These are phyloP conservation scores for Ceratocystis alfenasii DNA, from an alignment of 2,329 filamentous ascomycete genomes.

Conservation along the genomic window DNA sequence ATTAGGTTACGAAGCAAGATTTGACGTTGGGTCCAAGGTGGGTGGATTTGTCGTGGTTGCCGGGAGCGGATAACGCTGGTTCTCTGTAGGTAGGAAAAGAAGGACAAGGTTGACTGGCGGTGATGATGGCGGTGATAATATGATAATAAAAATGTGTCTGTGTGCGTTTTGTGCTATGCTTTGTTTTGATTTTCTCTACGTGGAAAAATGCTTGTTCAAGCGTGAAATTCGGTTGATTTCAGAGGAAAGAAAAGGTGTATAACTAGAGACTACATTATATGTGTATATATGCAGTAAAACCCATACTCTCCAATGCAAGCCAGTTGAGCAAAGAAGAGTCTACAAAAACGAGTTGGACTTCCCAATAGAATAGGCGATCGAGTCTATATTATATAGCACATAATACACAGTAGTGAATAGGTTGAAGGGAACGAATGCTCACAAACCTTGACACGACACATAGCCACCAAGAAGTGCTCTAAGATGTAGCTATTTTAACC, in stretches of 20 bases:
- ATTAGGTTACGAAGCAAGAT: slow-evolving; percentile 19
- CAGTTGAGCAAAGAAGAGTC: too few relatives aligned
- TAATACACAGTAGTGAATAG: too few relatives aligned
- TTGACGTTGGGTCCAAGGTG: slow-evolving; percentile 19
- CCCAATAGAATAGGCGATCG: too few relatives aligned
- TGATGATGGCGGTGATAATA: slow-evolving; percentile 12
- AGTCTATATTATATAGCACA: too few relatives aligned
- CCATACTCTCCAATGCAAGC: too few relatives aligned
- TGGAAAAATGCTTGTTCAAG: neutral
- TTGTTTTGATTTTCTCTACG: neutral
- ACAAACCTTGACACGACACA: neutral
- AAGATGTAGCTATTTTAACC: neutral
- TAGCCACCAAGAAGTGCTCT: neutral
- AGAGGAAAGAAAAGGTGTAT: neutral
- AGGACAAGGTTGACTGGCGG: neutral
- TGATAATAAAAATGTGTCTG: neutral
- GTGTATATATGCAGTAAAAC: too few relatives aligned
- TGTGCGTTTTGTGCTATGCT: neutral
- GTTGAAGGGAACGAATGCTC: neutral
- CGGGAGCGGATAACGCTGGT: slow-evolving; percentile 19
- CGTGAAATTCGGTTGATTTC: neutral
- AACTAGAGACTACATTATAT: neutral
- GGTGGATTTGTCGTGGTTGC: slow-evolving; percentile 21
- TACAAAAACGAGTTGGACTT: too few relatives aligned
- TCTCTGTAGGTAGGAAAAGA: slow-evolving; percentile 6